A percentile compares a stretch with the other conserved stretches of the same genome.
Evolutionary conservation across 768 basidiomycete species (phyloP).

Genomic region (Cytidiella melzeri): DNA sequence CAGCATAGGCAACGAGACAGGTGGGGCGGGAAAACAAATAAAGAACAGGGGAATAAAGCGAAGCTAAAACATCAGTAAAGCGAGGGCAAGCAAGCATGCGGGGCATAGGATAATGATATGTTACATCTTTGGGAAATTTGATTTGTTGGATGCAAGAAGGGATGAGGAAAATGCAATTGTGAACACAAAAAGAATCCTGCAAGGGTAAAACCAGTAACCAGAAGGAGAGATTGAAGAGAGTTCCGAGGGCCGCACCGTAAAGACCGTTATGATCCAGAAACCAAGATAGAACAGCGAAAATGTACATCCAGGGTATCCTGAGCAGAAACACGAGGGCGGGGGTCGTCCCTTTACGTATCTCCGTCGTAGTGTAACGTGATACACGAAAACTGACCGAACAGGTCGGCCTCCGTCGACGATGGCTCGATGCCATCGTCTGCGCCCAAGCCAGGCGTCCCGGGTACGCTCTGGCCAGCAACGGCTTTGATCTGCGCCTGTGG

Average conservation of each 20-base stretch:
- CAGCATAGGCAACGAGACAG: not conserved
- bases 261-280: not conserved
- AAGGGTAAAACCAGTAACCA: not conserved
- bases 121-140: not conserved
- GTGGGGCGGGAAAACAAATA: not conserved
- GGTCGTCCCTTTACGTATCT: constrained; percentile 31
- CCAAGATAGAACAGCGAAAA: not conserved
- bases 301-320: not conserved
- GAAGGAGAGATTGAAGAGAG: not conserved
- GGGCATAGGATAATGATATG: not conserved
- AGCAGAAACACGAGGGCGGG: not conserved
- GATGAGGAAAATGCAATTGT: not conserved
- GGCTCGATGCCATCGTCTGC: constrained; percentile 40
- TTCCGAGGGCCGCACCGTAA: not conserved
- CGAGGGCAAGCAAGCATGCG: not conserved
- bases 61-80: not conserved
- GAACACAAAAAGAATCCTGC: not conserved
- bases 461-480: constrained; percentile 27
- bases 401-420: constrained; percentile 43
- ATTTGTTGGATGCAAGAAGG: not conserved
- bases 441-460: constrained; percentile 33
- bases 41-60: not conserved
- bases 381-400: constrained; percentile 86
- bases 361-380: constrained; percentile 86
- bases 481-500: constrained; percentile 23